A percentile compares a stretch with the other conserved stretches of the same genome.
These are phyloP conservation scores for Clavispora vitiphila DNA, from an alignment of 805 yeast species.

Conservation along the genomic window DNA sequence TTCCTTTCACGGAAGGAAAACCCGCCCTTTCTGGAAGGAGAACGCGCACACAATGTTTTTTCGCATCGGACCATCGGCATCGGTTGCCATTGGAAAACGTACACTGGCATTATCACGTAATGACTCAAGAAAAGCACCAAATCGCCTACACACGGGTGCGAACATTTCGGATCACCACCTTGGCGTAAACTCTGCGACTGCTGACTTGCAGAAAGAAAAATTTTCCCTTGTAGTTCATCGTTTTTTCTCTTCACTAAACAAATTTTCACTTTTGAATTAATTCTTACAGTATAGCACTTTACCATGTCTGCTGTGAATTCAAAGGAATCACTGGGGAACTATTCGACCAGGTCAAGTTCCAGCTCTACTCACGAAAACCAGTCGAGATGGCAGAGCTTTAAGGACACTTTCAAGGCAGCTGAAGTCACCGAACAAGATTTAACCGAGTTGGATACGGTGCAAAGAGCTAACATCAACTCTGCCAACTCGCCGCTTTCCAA, in stretches of 20 bases:
- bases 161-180: conserved; percentile 10
- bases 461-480: conserved; percentile 23
- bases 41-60: background rate
- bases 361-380: conserved; percentile 5
- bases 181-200: background rate
- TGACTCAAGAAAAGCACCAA: background rate
- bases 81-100: background rate
- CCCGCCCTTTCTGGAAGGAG: background rate
- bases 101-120: background rate
- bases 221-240: background rate
- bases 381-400: conserved; percentile 17
- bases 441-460: conserved; percentile 22
- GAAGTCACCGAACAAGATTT: conserved; percentile 16
- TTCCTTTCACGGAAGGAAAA: background rate
- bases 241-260: background rate
- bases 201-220: background rate
- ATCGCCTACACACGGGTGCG: background rate
- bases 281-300: background rate
- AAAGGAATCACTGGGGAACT: conserved; percentile 2
- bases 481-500: conserved; percentile 18
- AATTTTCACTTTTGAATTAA: no score
- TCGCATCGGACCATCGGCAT: background rate
- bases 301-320: background rate
- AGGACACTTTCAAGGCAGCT: conserved; percentile 34
- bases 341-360: conserved; percentile 1